phyloP scores from a whole-genome alignment of 1,139 yeast species.

The Pichia sp. region DNA sequence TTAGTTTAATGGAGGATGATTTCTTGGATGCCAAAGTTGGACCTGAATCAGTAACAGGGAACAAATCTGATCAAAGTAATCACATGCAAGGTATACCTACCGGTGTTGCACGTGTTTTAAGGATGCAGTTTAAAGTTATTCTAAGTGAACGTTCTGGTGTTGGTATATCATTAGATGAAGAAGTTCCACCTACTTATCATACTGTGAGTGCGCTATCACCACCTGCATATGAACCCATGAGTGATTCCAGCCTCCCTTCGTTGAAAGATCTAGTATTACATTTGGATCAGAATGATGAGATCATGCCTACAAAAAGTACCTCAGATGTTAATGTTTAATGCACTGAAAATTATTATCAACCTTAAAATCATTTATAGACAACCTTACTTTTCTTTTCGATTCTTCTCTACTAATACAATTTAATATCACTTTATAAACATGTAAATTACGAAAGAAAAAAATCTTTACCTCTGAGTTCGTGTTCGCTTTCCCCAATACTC shows the following conservation, averaged over 20 bases:
- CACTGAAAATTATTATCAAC: no score
- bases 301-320: no score
- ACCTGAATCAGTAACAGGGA: constrained; percentile 26
- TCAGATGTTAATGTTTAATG: no score
- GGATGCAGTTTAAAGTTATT: constrained; percentile 85
- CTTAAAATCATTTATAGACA: no score
- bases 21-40: constrained; percentile 26
- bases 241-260: constrained; percentile 9
- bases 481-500: constrained; percentile 3
- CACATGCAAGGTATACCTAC: constrained; percentile 66
- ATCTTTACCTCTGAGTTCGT: constrained; percentile 1
- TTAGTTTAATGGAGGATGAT: constrained; percentile 7
- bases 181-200: constrained; percentile 93
- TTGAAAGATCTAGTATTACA: constrained; percentile 19
- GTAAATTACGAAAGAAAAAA: no score
- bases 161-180: constrained; percentile 98
- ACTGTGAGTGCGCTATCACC: constrained; percentile 80
- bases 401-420: background rate
- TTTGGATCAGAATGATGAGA: constrained; percentile 13
- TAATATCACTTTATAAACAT: background rate
- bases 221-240: constrained; percentile 49
- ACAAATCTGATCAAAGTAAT: constrained; percentile 24
- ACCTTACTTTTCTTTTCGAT: no score
- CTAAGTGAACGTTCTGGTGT: constrained; percentile 88
- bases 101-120: constrained; percentile 86